Base-by-base conservation (phyloP, 2,329 filamentous ascomycete genomes). In the Trichoderma endophyticum region DNA sequence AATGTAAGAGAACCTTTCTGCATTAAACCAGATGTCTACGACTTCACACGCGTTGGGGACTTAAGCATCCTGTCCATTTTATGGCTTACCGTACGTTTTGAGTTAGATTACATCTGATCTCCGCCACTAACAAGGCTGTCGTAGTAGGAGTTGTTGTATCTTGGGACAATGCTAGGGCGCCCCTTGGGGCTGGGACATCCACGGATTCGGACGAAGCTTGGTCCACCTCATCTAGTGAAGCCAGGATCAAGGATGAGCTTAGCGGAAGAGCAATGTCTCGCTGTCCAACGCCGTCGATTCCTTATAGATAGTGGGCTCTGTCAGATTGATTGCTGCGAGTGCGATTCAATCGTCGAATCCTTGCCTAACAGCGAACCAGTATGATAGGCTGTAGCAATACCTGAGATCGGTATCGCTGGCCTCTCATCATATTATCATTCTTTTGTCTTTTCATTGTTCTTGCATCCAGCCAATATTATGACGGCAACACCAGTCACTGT, bases 241-340 rank as follows among this genome's bases (percentile, higher is more conserved):
- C 66, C 61, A 12, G 66, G 65, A 61, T 70, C 39, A 62, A 61
- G 57, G 56, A 54, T 70, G 15, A 54, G 30, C 66, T 21, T 32
- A 26, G 66, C 21, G 18, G 18, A 21, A 62, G 57, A 54, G 39
- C 28, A 61, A 54, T 59, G 15, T 34, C 18, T 36, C 57, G 48
- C 30, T 21, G 21, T 36, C 57, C 39, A 60, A 36, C 28, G 6
- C 39, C 6, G 15, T 36, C n/a, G 14, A n/a, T 34, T n/a, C 56
- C 21, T 69, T 54, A 48, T 68, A 60, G 65, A 43, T 68, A 60
- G 54, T 28, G 56, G 28, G 39, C 21, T 54, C 39, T 48, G 36
- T 60, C 26, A 32, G 28, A 70, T 70, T 26, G 14, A 36, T 21
- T 51, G 54, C 32, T 43, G 26, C 26, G 24, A 60, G 15, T 32